Evolutionary conservation across 202 grass and related monocot species (phyloP), one percentile per base, ranked within the genome.

Genomic region (Elaeis oleifera): DNA sequence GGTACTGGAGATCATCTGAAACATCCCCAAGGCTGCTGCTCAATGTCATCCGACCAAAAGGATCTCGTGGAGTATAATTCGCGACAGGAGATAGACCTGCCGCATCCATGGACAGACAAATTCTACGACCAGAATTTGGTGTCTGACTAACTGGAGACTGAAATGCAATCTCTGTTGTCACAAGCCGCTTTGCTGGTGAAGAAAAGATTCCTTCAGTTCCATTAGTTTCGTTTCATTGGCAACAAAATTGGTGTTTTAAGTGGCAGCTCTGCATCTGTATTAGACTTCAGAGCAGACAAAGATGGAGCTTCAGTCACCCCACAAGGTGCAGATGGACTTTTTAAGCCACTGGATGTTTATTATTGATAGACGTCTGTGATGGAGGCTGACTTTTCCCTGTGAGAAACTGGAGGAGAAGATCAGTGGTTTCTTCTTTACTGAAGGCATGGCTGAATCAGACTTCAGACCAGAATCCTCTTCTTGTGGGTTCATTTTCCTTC

Each of bases 151-250:
- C 23, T 74, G 92, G 83, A 68, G 71, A 81, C 56, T 86, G 92
- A 70, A 59, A 81, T 59, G 49, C 27, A 27, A 84, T 77, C 59
- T 97, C 88, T 18, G 39, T 39, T 57, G 63, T 75, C 74, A 77
- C 71, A 54, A 78, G 18, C 13, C 77, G 84, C 69, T 89, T 97
- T 48, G 66, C 65, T 63, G 69, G 52, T 65, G 61, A 61, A 66
- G 71, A 86, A 76, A 74, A 54, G 70, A 58, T 28, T 97, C 84
- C 70, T 76, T 85, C 16, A 39, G 62, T 54, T 97, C 94, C 27
- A 70, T 79, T 26, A 81, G 59, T 61, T 97, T 71, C 94, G 84
- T 74, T 97, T 97, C 57, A 92, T 65, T 69, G 94, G 94, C 57
- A 97, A 63, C 15, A 55, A 70, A 32, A 86, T 71, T 72, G 92